Evolutionary conservation across 192 early-diverging fungal genomes (phyloP), one percentile per base, ranked within the genome.

Genomic region (Coemansia sp.): DNA sequence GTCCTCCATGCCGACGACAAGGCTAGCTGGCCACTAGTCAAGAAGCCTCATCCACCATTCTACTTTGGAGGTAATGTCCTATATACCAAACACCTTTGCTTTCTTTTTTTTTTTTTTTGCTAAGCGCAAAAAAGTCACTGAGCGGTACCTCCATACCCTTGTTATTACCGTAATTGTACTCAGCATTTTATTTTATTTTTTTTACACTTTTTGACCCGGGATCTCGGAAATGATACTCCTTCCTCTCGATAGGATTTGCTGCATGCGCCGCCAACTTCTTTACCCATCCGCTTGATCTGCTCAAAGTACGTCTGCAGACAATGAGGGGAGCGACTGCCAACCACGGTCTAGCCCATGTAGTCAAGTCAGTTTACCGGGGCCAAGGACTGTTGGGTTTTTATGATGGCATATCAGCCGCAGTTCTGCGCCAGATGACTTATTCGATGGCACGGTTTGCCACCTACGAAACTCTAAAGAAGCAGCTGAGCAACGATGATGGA

Each of bases 241-340:
- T 65, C 5, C 29, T 36, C n/a, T 32, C 57, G 45, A 55, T 77
- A 77, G 76, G 79, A 34, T 78, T 83, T 62, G 80, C 80, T 3
- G 80, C 80, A 6, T 83, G 80, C 34, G 80, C 75, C 12, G 75
- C 80, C 21, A 78, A 77, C 63, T 83, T 89, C 10, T 88, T 92
- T 32, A 89, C 89, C 0, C 91, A 97, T 75, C 90, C 92, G 53
- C 85, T 98, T 50, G 94, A 95, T 75, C 84, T 94, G 44, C 85
- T 92, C 59, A 96, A 98, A 74, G 96, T 98, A 29, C 89, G 95
- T 9, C 75, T 97, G 48, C 96, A 98, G 73, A 98, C 94, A 14
- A 84, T 84, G 27, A 92, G 91, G 32, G 89, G 89, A 3, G 71
- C 79, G 17, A 75, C 62, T 2, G 64, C 64, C 12, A 61, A 46